Conservation (phyloP, 352 stramenopile genomes). For the Phytophthora pini region DNA sequence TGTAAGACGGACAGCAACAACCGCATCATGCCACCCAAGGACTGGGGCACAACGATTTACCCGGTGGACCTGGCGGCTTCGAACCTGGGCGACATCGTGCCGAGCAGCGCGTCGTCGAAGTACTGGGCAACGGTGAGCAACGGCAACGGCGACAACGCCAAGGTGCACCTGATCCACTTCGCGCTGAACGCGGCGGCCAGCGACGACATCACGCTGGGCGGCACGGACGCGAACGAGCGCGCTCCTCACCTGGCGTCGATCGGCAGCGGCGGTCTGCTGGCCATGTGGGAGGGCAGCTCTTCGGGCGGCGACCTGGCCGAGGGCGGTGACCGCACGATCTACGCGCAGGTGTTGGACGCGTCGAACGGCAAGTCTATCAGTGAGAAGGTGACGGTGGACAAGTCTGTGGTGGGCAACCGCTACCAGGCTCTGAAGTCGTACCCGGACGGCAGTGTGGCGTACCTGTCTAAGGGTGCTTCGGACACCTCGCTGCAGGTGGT, state of each 20-base stretch:
- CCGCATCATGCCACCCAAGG: constrained; percentile 64
- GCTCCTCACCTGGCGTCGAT: constrained; percentile 53
- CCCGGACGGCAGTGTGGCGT: constrained; percentile 55
- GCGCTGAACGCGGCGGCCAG: constrained; percentile 45
- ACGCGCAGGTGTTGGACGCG: constrained; percentile 53
- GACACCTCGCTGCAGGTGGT: constrained; percentile 52
- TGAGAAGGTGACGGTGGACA: constrained; percentile 32
- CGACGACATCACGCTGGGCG: constrained; percentile 57
- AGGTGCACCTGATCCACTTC: constrained; percentile 65
- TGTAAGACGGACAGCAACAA: constrained; percentile 77
- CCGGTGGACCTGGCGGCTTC: constrained; percentile 50
- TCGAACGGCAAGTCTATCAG: constrained; percentile 29
- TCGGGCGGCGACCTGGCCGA: constrained; percentile 41
- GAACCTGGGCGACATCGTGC: constrained; percentile 63
- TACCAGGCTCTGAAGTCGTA: constrained; percentile 63
- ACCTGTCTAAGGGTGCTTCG: constrained; percentile 50
- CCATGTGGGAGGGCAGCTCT: constrained; percentile 55
- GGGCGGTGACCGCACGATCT: constrained; percentile 39
- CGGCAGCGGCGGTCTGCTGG: constrained; percentile 48
- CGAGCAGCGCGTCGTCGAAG: constrained; percentile 30
- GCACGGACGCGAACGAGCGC: constrained; percentile 57
- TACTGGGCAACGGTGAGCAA: constrained; percentile 72
- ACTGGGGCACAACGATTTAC: constrained; percentile 58
- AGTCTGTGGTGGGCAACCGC: constrained; percentile 54
- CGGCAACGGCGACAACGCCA: constrained; percentile 39